Percentiles rank a stretch among this genome's conserved stretches.
These are phyloP conservation scores for Dillenia suffruticosa DNA, from an alignment of 164 flowering plant genomes.

Conservation along the genomic window DNA sequence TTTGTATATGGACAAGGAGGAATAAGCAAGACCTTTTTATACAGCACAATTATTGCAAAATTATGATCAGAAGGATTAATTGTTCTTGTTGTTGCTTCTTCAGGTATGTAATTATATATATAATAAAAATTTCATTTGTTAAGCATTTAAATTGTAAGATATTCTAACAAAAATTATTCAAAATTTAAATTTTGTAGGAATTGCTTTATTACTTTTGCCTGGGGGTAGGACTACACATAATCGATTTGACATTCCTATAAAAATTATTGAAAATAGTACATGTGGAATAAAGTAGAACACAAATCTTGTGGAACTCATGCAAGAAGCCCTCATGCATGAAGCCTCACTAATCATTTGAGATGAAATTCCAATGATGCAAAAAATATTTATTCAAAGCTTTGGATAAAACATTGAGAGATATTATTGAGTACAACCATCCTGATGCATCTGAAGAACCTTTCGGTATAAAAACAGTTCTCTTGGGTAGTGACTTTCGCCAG, in stretches of 20 bases:
- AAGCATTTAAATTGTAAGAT: no score
- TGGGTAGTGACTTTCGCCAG: slow-evolving; percentile 9
- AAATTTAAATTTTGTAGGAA: background rate
- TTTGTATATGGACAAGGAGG: background rate
- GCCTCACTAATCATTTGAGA: no score
- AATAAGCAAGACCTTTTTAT: background rate
- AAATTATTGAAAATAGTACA: no score
- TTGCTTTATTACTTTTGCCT: background rate
- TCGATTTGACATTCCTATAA: no score
- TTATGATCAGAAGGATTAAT: background rate
- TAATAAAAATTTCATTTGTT: no score
- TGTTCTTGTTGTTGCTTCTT: background rate
- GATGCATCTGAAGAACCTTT: background rate
- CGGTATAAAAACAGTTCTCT: background rate
- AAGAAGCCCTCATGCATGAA: no score
- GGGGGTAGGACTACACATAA: no score
- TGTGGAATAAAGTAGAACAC: no score
- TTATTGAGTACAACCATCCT: background rate
- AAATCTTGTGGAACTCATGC: no score
- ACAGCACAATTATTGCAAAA: background rate
- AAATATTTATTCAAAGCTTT: background rate
- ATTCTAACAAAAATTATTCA: background rate
- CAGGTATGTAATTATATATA: background rate
- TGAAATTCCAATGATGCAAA: no score
- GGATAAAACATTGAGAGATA: background rate